Evolutionary conservation across 352 stramenopile genomes (phyloP), one percentile per base, ranked within the genome.

Genomic region (Pythium brachiatum): DNA sequence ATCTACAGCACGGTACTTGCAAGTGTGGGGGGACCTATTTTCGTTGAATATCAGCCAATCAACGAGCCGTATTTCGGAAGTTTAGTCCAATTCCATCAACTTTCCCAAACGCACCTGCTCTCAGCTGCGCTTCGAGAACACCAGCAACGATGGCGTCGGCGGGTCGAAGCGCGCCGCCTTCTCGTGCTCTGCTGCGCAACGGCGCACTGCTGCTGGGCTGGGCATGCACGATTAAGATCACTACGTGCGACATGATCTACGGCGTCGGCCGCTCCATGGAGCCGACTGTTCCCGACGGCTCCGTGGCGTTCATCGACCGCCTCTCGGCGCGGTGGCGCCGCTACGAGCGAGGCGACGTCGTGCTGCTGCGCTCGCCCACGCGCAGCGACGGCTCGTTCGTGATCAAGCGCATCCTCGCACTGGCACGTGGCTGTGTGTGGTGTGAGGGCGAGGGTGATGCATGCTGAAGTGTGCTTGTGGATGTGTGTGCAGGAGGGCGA

Each of bases 211-310:
- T 91, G 36, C 53, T 82, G 43, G 63, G 81, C 61, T 90, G 79
- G 77, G 70, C 86, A 43, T 76, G 66, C 61, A 75, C 78, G 54
- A 66, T 79, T 48, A 92, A 94, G 70, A 48, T 81, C 56, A 80
- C 90, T 39, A 65, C 83, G 26, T 81, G 83, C 59, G 86, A 96
- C 52, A 59, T 95, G 38, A 90, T 88, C 46, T 93, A 95, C 59
- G 88, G 86, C 60, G 79, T 95, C 63, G 89, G 89, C 3, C 63
- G 75, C 57, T 96, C 87, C 52, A 97, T 97, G 89, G 70, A 67
- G 54, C 88, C 88, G 8, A 84, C 79, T 6, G 77, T 96, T 34
- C 83, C 83, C 9, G 78, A 90, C 64, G 87, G 89, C 38, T 94
- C 86, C 18, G 74, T 95, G 51, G 78, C 95, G 51, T 53, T 97